phyloP scores from a whole-genome alignment of 1,139 yeast genomes.

The Lipomyces yarrowii region DNA sequence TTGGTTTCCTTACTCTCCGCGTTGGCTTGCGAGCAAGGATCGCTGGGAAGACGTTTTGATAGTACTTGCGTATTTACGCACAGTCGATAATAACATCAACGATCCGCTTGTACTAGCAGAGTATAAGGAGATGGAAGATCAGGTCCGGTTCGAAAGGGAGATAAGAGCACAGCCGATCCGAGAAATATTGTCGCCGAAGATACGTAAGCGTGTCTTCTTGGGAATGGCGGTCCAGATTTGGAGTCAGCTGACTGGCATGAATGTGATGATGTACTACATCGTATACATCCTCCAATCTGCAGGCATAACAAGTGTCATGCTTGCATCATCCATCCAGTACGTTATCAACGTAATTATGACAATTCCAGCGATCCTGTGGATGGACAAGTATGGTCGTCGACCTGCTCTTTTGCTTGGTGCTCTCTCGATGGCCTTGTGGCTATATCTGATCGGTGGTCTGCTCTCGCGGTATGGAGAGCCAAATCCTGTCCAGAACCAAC shows the following conservation, averaged over 20 bases:
- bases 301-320: constrained; percentile 48
- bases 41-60: constrained; percentile 73
- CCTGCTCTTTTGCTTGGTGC: constrained; percentile 49
- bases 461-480: constrained; percentile 50
- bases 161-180: constrained; percentile 14
- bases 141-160: constrained; percentile 28
- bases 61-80: constrained; percentile 49
- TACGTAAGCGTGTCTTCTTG: constrained; percentile 26
- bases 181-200: constrained; percentile 17
- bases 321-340: constrained; percentile 55
- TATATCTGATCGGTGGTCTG: constrained; percentile 54
- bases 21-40: constrained; percentile 65
- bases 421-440: constrained; percentile 51
- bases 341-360: constrained; percentile 53
- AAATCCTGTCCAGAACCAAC: constrained; percentile 36
- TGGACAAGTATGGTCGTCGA: constrained; percentile 54
- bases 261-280: constrained; percentile 39
- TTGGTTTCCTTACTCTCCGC: constrained; percentile 69
- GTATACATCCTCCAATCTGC: constrained; percentile 35
- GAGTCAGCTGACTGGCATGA: constrained; percentile 40
- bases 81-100: constrained; percentile 55
- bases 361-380: constrained; percentile 52
- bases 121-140: constrained; percentile 51
- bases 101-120: constrained; percentile 60
- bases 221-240: constrained; percentile 35